These are phyloP conservation scores for Pseudopyrenochaeta lycopersici DNA, from an alignment of 2,329 filamentous ascomycete genomes.

Conservation along the genomic window DNA sequence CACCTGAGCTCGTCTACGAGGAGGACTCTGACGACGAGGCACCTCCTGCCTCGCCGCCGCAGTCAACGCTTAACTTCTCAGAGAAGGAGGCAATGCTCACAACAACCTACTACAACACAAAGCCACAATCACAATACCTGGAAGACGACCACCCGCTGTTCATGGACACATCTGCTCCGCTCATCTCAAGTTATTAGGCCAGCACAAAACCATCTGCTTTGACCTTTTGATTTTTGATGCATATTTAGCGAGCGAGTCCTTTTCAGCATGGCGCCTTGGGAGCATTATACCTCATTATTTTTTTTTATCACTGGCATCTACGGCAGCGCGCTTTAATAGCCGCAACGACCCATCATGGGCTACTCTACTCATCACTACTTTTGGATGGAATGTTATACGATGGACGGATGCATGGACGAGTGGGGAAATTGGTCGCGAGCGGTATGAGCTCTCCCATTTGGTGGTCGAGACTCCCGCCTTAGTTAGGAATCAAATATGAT, in stretches of 20 bases:
- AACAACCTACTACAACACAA: constrained; percentile 55
- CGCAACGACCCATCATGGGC: constrained; percentile 13
- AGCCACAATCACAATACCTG: constrained; percentile 47
- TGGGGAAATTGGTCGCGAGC: constrained; percentile 14
- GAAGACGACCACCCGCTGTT: constrained; percentile 51
- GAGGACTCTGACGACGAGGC: constrained; percentile 60
- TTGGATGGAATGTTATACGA: constrained; percentile 10
- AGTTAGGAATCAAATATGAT: constrained; percentile 35
- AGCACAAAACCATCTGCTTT: constrained; percentile 20
- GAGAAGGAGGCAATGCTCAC: constrained; percentile 59
- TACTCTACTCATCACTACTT: constrained; percentile 34
- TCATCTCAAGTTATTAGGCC: constrained; percentile 53
- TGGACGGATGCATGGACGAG: constrained; percentile 3
- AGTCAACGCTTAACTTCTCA: constrained; percentile 55
- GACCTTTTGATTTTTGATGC: constrained; percentile 48
- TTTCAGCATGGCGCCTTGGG: constrained; percentile 37
- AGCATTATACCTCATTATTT: constrained; percentile 43
- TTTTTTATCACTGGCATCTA: constrained; percentile 20
- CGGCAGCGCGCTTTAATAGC: constrained; percentile 16
- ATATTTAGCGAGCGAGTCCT: constrained; percentile 50
- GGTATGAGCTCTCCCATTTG: constrained; percentile 35
- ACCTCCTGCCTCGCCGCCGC: constrained; percentile 57
- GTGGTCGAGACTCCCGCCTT: constrained; percentile 38
- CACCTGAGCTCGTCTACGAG: constrained; percentile 60
- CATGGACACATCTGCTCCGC: constrained; percentile 51